Base-by-base conservation (phyloP, 805 yeast genomes). In the Clavispora fructus region DNA sequence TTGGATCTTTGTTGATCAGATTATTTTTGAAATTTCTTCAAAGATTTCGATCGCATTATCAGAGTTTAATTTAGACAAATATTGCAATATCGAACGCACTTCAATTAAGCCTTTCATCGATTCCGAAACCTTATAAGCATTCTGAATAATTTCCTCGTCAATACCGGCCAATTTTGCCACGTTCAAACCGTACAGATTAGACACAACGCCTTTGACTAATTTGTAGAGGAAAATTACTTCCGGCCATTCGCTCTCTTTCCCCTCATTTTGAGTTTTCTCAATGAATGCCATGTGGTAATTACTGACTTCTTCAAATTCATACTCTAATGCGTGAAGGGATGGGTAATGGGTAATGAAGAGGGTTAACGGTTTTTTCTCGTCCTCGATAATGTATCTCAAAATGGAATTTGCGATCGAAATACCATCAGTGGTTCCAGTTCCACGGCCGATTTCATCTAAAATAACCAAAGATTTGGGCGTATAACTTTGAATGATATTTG, bases 321-420 rank as follows among this genome's bases (percentile, higher is more conserved):
- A 54, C 35, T 78, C 80, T 32, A 85, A 71, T 16, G 69, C 66
- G 46, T 82, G 77, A 35, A 90, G 65, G 16, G 79, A 73, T 6
- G 91, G 90, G 56, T 82, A 90, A 63, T 90, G 97, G 0, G 97
- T 90, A 31, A 91, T 86, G 63, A 89, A 90, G 35, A 90, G 65
- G 0, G 85, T 77, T 46, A 86, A 67, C 0, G 91, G 83, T 25
- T 55, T 55, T n/a, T 42, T 38, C 2, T 50, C 43, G 39, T 60
- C 60, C 28, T 57, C 60, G 2, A 79, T 62, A 49, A 86, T 75
- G 54, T 85, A 82, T 44, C 78, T 71, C 45, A 90, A 65, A 2
- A 90, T 80, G 0, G 95, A 70, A 59, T 81, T 78, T 0, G 96
- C 95, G 28, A 90, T 81, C 0, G 95, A 82, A 38, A 80, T 82